phyloP scores from a whole-genome alignment of 257 asterid genomes.

The Capsicum rhomboideum region DNA sequence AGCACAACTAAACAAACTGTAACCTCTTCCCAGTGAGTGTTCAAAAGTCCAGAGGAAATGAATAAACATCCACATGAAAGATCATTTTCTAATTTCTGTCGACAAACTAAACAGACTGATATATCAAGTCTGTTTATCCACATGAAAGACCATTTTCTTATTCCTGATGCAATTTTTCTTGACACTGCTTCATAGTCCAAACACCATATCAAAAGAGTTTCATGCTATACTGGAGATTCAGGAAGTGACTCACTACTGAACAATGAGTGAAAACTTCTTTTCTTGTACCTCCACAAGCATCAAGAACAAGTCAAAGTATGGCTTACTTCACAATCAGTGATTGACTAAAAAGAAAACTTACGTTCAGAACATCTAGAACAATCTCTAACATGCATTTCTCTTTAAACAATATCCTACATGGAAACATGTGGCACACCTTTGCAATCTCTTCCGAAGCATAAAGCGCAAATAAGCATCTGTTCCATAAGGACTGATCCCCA shows the following conservation, averaged over 20 bases:
- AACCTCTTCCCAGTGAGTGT: background rate
- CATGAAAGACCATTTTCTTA: background rate
- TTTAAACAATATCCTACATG: constrained; percentile 8
- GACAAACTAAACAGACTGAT: background rate
- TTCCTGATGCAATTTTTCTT: background rate
- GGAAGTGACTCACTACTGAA: background rate
- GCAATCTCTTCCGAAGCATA: constrained; percentile 77
- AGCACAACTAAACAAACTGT: background rate
- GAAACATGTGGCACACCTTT: constrained; percentile 40
- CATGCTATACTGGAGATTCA: background rate
- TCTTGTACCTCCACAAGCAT: background rate
- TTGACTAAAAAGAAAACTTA: background rate
- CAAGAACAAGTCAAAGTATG: background rate
- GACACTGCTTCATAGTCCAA: background rate
- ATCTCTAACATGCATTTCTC: background rate
- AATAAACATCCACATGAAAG: background rate
- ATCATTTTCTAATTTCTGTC: background rate
- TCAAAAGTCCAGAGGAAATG: background rate
- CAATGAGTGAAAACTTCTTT: background rate
- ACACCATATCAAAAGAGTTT: background rate
- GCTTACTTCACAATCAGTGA: background rate
- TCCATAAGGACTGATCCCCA: constrained; percentile 81
- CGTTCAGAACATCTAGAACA: background rate
- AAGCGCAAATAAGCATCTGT: constrained; percentile 83
- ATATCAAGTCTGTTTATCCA: background rate